Evolutionary conservation across 768 basidiomycete genomes (phyloP), one percentile per base, ranked within the genome.

Genomic region (Phanerochaete sordida): DNA sequence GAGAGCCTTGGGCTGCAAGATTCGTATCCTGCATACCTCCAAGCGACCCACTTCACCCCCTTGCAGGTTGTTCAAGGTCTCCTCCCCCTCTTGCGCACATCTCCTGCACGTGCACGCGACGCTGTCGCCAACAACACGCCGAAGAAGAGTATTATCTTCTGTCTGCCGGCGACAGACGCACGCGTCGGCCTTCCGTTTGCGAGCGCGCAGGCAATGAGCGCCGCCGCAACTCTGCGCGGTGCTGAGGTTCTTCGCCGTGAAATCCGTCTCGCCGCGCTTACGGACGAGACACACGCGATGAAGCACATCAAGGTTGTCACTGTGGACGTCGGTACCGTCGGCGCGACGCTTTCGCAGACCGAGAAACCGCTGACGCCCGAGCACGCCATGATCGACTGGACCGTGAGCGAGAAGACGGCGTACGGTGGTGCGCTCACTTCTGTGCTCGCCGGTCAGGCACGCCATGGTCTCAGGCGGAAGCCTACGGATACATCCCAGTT

Each of bases 201-300:
- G 23, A 67, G 73, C 21, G 83, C 87, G 44, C 84, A 84, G 59
- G 83, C 90, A 12, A 93, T 94, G 88, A 85, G 83, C 62, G 85
- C 88, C 30, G 86, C 85, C 3, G 84, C 85, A 52, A 91, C 87
- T 16, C 75, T 88, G 23, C 85, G 87, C 46, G 92, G 79, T 0
- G 77, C 83, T 13, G 88, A 92, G 61, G 82, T 93, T 24, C 81
- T 93, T 28, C 82, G 90, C 19, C 77, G 90, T 23, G 92, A 93
- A 74, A 79, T 90, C 59, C 78, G 78, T 33, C 74, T 83, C 11
- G 83, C 88, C 5, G 76, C 80, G 0, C 66, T 81, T 46, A 82
- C 83, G 0, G 61, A 62, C 43, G 47, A 49, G 35, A 83, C 83
- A 52, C 77, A 79, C 52, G 75, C 81, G 0, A 83, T 84, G 58